Percentiles rank a stretch among this genome's conserved stretches.
phyloP scores from a whole-genome alignment of 306 rosid species.

The Cercis canadensis region DNA sequence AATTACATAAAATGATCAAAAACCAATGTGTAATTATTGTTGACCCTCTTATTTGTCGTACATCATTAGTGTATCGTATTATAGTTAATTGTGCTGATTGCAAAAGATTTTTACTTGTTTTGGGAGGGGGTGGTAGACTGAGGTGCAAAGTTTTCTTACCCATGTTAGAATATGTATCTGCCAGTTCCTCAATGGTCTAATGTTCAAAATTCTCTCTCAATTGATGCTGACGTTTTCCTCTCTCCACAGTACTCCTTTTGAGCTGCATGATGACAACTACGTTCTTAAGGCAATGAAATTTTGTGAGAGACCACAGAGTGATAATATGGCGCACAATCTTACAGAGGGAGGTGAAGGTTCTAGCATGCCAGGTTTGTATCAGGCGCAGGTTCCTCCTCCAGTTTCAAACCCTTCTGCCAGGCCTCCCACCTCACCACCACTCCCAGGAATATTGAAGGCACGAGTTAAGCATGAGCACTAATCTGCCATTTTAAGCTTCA shows the following conservation, averaged over 20 bases:
- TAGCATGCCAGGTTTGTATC: slow-evolving; percentile 70
- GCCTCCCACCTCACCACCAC: slow-evolving; percentile 88
- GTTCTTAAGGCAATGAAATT: slow-evolving; percentile 92
- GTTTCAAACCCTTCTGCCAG: slow-evolving; percentile 54
- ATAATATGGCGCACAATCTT: slow-evolving; percentile 53
- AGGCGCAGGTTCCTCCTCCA: slow-evolving; percentile 56
- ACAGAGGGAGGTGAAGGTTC: slow-evolving; percentile 79
- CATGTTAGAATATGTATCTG: too few relatives aligned
- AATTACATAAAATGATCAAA: too few relatives aligned
- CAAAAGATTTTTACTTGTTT: too few relatives aligned
- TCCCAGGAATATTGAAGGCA: slow-evolving; percentile 93
- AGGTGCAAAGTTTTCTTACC: too few relatives aligned
- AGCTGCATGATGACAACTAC: slow-evolving; percentile 95
- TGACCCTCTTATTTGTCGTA: too few relatives aligned
- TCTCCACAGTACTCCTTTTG: slow-evolving; percentile 86
- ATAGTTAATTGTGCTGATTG: too few relatives aligned
- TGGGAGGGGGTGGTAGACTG: too few relatives aligned
- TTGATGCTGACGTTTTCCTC: slow-evolving; percentile 29
- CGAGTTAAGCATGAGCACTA: slow-evolving; percentile 89
- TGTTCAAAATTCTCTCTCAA: slow-evolving; percentile 1
- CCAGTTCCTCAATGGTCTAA: too few relatives aligned
- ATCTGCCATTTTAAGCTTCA: slow-evolving; percentile 28
- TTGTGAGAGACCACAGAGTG: slow-evolving; percentile 64
- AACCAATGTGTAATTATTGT: too few relatives aligned
- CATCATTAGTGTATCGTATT: too few relatives aligned